Conservation (phyloP, 108 stramenopile genomes). For the Conticribra guillardii region DNA sequence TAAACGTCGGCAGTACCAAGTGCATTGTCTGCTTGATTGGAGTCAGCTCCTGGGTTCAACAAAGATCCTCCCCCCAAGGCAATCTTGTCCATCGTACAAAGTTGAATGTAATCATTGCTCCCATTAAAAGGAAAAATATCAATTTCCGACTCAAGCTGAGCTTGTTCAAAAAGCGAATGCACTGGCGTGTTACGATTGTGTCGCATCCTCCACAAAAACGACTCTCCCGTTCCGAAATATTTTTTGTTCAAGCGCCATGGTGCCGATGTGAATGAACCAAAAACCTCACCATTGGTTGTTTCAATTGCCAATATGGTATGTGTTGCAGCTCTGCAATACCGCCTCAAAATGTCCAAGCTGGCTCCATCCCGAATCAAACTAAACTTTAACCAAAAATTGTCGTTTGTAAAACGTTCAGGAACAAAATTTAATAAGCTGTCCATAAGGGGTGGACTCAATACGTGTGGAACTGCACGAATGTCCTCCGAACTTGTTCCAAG, state of each 20-base stretch:
- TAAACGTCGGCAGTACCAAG: conserved; percentile 10
- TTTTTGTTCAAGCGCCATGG: conserved; percentile 66
- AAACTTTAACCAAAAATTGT: conserved; percentile 82
- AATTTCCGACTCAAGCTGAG: conserved; percentile 74
- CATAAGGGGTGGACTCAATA: conserved; percentile 81
- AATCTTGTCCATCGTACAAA: conserved; percentile 69
- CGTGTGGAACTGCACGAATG: conserved; percentile 63
- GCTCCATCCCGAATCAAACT: conserved; percentile 82
- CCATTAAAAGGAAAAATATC: conserved; percentile 82
- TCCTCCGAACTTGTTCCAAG: conserved; percentile 75
- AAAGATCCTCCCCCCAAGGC: conserved; percentile 74
- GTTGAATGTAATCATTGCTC: conserved; percentile 64
- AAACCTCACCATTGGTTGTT: conserved; percentile 77
- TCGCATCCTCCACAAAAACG: conserved; percentile 75
- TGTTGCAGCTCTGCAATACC: conserved; percentile 63
- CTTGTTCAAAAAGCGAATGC: conserved; percentile 68
- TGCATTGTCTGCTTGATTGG: conserved; percentile 4
- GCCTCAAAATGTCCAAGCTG: conserved; percentile 59
- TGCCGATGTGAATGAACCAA: conserved; percentile 73
- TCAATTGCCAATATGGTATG: conserved; percentile 80
- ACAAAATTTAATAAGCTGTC: conserved; percentile 76
- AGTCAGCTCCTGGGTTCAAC: conserved; percentile 4
- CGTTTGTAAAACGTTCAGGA: conserved; percentile 49
- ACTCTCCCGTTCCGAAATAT: conserved; percentile 73
- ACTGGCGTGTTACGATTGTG: conserved; percentile 56